Evolutionary conservation across 2,329 filamentous ascomycete genomes (phyloP), one percentile per base, ranked within the genome.

Genomic region (Incumbomyces lentus): DNA sequence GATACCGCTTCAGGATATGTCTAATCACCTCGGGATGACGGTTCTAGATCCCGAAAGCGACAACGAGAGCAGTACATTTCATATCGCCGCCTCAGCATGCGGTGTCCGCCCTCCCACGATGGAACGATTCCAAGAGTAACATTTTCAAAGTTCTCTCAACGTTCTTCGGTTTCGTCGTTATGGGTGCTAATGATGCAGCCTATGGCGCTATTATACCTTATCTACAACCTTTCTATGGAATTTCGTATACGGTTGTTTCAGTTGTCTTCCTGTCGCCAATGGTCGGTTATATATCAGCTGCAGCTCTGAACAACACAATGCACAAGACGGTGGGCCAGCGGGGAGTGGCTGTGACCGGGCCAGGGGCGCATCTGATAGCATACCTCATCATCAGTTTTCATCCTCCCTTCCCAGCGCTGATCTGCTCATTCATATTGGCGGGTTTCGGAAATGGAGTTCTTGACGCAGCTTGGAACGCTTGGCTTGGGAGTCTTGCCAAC

Each of bases 401-500:
- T 48, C 65, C 65, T 2, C 65, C 64, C 0, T 68, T 64, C 41
- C 64, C 65, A 0, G 59, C 67, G 1, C 59, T 67, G 3, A 61
- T 66, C 1, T 47, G 62, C 11, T 60, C 60, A 0, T 67, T 65
- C 47, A 59, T 66, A 40, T 60, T 68, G 33, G 62, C 60, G 0
- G 65, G 65, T 0, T 58, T 67, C 12, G 65, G 64, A 0, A 65
- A 65, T 41, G 65, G 64, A 0, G 51, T 66, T 1, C 59, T 63
- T 17, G 65, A 79, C 55, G 73, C 74, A 0, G 75, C 70, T 2
- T 78, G 74, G 69, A 77, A 76, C 56, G 74, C 74, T 0, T 78
- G 73, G 72, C 70, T 79, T 18, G 85, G 84, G 13, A 83, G 81
- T 55, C 83, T 89, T 78, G 71, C 76, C 8, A 75, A 78, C 49